These are phyloP conservation scores for Claviceps quebecensis DNA, from an alignment of 2,329 filamentous ascomycete species.

Conservation along the genomic window DNA sequence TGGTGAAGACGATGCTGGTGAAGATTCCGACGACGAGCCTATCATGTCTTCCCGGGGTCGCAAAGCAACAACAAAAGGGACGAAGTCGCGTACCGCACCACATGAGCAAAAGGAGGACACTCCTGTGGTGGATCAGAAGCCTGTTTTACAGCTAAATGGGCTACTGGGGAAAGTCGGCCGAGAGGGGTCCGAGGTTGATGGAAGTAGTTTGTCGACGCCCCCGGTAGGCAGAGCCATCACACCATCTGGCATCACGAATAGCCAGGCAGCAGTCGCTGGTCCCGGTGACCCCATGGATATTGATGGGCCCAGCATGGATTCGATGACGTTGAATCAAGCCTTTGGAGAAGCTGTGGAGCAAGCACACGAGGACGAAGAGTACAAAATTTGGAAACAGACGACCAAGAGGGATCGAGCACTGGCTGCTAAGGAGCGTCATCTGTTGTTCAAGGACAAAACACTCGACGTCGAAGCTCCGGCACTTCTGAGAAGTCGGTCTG, in stretches of 20 bases:
- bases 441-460: conserved; percentile 72
- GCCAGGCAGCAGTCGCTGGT: conserved; percentile 51
- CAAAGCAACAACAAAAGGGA: conserved; percentile 65
- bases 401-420: conserved; percentile 90
- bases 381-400: conserved; percentile 97
- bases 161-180: conserved; percentile 42
- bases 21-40: conserved; percentile 92
- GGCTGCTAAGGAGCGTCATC: conserved; percentile 71
- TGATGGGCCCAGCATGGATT: conserved; percentile 59
- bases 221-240: conserved; percentile 63
- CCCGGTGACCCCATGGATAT: conserved; percentile 79
- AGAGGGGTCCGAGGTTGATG: conserved; percentile 72
- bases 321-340: conserved; percentile 47
- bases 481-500: conserved; percentile 67
- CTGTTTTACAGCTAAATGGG: conserved; percentile 52
- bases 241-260: conserved; percentile 52
- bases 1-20: conserved; percentile 64
- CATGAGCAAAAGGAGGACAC: conserved; percentile 66
- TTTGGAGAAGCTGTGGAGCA: conserved; percentile 58
- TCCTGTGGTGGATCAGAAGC: conserved; percentile 62
- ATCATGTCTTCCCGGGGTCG: conserved; percentile 96
- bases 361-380: conserved; percentile 79
- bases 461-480: conserved; percentile 82
- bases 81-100: conserved; percentile 60
- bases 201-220: conserved; percentile 75